A percentile compares a stretch with the other conserved stretches of the same genome.
Conservation (phyloP, 2,329 filamentous ascomycete genomes). For the Diaporthe caulivora region DNA sequence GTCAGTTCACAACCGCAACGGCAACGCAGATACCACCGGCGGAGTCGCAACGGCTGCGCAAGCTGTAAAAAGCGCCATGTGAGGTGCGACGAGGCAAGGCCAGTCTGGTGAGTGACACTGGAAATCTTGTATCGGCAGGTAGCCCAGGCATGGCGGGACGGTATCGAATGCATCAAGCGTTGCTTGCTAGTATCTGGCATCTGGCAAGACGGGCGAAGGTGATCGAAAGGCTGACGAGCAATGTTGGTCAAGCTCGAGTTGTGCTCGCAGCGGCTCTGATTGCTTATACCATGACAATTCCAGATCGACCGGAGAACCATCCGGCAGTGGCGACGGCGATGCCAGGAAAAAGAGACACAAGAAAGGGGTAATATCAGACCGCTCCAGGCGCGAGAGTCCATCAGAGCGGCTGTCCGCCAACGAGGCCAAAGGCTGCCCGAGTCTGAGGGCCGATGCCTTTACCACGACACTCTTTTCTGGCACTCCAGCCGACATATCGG, state of each 20-base stretch:
- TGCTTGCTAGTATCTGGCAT: neutral
- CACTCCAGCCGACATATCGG: constrained; percentile 44
- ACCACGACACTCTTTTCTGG: neutral
- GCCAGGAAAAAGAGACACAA: neutral
- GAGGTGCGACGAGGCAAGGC: constrained; percentile 59
- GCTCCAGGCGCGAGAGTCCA: neutral
- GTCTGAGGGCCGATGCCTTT: neutral
- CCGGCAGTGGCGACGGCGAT: constrained; percentile 20
- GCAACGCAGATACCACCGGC: constrained; percentile 53
- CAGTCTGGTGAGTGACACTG: constrained; percentile 55
- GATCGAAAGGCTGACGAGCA: neutral
- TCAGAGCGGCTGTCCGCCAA: neutral
- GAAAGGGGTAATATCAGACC: neutral
- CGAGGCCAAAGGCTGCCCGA: neutral
- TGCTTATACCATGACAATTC: constrained; percentile 50
- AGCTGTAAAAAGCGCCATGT: constrained; percentile 57
- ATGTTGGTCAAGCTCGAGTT: constrained; percentile 54
- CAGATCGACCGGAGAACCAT: constrained; percentile 35
- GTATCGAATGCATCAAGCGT: neutral
- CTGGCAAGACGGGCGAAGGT: neutral
- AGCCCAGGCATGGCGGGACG: neutral
- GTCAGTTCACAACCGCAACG: constrained; percentile 42
- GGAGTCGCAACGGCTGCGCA: constrained; percentile 53
- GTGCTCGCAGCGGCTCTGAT: constrained; percentile 58
- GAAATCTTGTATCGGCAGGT: neutral